Evolutionary conservation across 768 basidiomycete species (phyloP).

Genomic region (Coprinopsis marcescibilis): DNA sequence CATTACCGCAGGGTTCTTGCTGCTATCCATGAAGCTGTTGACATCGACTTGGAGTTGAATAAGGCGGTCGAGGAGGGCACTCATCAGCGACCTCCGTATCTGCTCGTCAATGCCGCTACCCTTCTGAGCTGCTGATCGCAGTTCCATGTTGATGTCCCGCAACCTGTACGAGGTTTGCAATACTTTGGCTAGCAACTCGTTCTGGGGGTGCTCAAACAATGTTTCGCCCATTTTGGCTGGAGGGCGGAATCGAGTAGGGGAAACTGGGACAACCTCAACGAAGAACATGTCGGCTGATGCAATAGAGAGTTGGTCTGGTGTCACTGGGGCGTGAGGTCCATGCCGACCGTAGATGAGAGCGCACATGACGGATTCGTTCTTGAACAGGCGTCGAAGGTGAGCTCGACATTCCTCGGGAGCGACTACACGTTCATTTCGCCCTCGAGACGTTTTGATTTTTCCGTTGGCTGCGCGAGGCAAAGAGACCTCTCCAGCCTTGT

Average conservation of each 20-base stretch:
- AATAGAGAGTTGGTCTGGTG: slow-evolving; percentile 52
- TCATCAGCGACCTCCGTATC: slow-evolving; percentile 51
- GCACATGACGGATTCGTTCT: slow-evolving; percentile 76
- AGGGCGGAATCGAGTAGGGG: slow-evolving; percentile 94
- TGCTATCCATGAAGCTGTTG: slow-evolving; percentile 95
- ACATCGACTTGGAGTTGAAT: slow-evolving; percentile 92
- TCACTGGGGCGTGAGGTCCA: slow-evolving; percentile 69
- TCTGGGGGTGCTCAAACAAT: slow-evolving; percentile 94
- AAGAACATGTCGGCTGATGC: slow-evolving; percentile 96
- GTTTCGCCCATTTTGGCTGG: slow-evolving; percentile 88
- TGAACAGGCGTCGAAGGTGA: slow-evolving; percentile 85
- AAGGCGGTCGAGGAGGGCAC: slow-evolving; percentile 68
- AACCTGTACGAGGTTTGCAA: slow-evolving; percentile 75
- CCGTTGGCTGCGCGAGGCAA: slow-evolving; percentile 73
- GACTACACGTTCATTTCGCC: slow-evolving; percentile 86
- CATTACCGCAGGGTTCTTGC: slow-evolving; percentile 85
- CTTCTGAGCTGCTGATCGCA: slow-evolving; percentile 60
- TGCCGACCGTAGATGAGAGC: slow-evolving; percentile 89
- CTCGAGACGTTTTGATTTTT: slow-evolving; percentile 66
- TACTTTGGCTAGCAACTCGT: slow-evolving; percentile 79
- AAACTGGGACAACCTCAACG: slow-evolving; percentile 84
- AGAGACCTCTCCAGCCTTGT: slow-evolving; percentile 12
- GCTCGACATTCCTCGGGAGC: slow-evolving; percentile 90
- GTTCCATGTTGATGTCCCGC: slow-evolving; percentile 65
- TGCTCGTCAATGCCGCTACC: slow-evolving; percentile 44